Conservation (phyloP, 495 filamentous ascomycete species). For the Monascus purpureus region DNA sequence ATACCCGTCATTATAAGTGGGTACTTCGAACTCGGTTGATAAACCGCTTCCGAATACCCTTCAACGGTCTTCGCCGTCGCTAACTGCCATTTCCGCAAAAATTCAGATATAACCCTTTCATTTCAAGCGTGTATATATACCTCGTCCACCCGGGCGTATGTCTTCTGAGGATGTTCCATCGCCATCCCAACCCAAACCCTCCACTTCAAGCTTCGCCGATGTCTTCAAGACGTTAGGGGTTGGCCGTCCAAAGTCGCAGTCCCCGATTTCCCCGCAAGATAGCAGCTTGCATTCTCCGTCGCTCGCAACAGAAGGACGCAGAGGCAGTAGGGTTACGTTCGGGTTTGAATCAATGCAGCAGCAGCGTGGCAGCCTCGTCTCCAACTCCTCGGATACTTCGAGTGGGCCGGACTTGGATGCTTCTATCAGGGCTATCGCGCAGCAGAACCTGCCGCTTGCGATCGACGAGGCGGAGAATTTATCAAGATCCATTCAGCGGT, state of each 20-base stretch:
- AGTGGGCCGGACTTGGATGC: slow-evolving; percentile 28
- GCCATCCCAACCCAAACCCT: slow-evolving; percentile 20
- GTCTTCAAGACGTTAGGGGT: slow-evolving; percentile 33
- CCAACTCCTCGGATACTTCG: slow-evolving; percentile 29
- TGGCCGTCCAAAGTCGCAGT: slow-evolving; percentile 25
- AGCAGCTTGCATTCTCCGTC: slow-evolving; percentile 18
- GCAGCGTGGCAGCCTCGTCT: slow-evolving; percentile 32
- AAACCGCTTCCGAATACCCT: no score
- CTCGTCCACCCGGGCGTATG: slow-evolving; percentile 29
- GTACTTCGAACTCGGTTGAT: no score
- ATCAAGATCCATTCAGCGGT: slow-evolving; percentile 20
- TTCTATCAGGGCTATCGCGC: slow-evolving; percentile 19
- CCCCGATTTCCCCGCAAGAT: slow-evolving; percentile 22
- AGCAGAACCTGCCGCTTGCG: slow-evolving; percentile 23
- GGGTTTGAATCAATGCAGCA: slow-evolving; percentile 33
- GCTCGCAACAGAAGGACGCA: slow-evolving; percentile 19
- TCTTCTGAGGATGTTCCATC: slow-evolving; percentile 33
- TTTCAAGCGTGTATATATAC: slow-evolving; percentile 6
- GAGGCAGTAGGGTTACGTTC: slow-evolving; percentile 14
- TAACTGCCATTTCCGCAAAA: slow-evolving; percentile 1
- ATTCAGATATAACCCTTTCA: slow-evolving; percentile 10
- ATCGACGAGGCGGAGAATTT: slow-evolving; percentile 28
- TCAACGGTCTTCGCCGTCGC: background rate
- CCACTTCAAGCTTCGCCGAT: slow-evolving; percentile 29
- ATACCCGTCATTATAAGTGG: no score